These are phyloP conservation scores for Staphylotrichum longicolle DNA, from an alignment of 495 filamentous ascomycete species.

Conservation along the genomic window DNA sequence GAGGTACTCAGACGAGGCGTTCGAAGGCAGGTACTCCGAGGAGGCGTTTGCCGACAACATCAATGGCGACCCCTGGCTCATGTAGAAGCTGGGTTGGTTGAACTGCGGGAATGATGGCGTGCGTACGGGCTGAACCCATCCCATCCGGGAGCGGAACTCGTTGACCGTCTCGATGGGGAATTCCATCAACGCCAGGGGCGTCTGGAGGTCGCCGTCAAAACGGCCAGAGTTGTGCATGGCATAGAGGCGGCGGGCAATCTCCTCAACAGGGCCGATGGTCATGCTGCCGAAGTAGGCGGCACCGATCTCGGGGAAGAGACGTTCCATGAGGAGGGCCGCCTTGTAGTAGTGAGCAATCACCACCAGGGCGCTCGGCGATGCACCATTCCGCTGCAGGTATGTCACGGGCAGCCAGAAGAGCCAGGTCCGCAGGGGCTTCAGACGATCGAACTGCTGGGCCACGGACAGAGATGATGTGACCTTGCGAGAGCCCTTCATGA, in stretches of 20 bases:
- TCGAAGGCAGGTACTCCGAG: constrained; percentile 38
- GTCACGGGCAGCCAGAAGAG: constrained; percentile 89
- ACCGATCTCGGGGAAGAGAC: constrained; percentile 85
- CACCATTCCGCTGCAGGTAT: constrained; percentile 57
- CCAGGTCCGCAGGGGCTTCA: constrained; percentile 84
- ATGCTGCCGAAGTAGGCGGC: constrained; percentile 81
- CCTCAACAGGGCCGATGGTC: constrained; percentile 70
- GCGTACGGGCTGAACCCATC: constrained; percentile 54
- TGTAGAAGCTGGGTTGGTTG: constrained; percentile 45
- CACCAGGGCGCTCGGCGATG: constrained; percentile 66
- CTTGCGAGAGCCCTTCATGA: constrained; percentile 73
- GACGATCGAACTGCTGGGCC: constrained; percentile 80
- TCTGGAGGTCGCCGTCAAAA: constrained; percentile 46
- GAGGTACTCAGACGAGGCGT: constrained; percentile 38
- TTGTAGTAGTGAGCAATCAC: constrained; percentile 91
- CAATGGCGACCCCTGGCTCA: constrained; percentile 38
- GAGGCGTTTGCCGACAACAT: constrained; percentile 39
- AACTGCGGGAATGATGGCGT: constrained; percentile 56
- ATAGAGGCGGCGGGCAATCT: constrained; percentile 65
- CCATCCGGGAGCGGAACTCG: constrained; percentile 61
- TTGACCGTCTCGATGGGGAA: constrained; percentile 61
- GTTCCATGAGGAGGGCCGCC: constrained; percentile 79
- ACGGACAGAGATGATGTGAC: constrained; percentile 69
- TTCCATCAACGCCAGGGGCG: constrained; percentile 57
- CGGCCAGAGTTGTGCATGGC: constrained; percentile 47